Evolutionary conservation across 2,329 filamentous ascomycete genomes (phyloP).

Genomic region (Botrytis galanthina): DNA sequence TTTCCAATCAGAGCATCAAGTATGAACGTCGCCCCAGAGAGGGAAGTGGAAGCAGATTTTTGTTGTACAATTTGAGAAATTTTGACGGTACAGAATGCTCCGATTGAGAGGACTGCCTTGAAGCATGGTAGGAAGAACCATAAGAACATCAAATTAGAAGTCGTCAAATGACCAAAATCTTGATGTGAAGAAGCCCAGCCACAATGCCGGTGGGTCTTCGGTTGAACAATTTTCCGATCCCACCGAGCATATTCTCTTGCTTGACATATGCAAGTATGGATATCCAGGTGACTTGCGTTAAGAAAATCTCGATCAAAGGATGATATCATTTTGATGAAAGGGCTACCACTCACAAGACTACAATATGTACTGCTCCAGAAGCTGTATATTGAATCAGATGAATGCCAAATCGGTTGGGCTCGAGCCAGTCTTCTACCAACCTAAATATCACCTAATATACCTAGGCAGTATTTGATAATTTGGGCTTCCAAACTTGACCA

Average conservation of each 20-base stretch:
- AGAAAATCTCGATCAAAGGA: neutral
- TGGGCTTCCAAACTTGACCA: neutral
- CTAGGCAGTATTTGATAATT: neutral
- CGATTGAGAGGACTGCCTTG: neutral
- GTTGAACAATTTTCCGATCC: neutral
- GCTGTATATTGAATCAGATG: neutral
- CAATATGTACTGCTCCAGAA: neutral
- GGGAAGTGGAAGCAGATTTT: neutral
- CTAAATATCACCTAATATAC: neutral
- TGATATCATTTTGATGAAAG: neutral
- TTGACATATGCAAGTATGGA: neutral
- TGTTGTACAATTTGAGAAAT: neutral
- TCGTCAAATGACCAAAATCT: neutral
- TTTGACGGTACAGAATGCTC: neutral
- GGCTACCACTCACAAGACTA: neutral
- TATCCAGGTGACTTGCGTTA: neutral
- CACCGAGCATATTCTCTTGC: neutral
- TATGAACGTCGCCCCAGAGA: neutral
- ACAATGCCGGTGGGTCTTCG: neutral
- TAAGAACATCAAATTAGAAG: neutral
- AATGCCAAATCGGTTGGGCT: neutral
- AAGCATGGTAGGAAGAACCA: neutral
- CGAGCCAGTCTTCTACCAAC: neutral
- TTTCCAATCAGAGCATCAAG: neutral
- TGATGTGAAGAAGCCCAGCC: neutral